Base-by-base conservation (phyloP, 306 rosid genomes). In the Datisca glomerata region DNA sequence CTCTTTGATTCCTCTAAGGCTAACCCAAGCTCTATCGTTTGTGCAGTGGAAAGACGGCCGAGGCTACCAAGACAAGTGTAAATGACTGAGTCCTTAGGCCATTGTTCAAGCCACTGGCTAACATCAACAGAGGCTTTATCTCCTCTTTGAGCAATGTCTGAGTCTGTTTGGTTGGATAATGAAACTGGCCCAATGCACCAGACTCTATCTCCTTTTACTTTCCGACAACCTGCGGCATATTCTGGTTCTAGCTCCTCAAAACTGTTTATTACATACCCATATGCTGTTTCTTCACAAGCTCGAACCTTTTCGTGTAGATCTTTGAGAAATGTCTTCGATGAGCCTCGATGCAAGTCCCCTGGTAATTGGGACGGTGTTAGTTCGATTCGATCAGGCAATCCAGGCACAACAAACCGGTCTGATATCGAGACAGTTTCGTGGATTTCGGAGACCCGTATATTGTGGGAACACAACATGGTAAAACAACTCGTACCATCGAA, bases 141-240 rank as follows among this genome's bases (percentile, higher is more conserved):
- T 4, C 57, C 46, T 39, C 47, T 33, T 4, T 24, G 24, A 13
- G 23, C 47, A 22, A 14, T 43, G 37, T 42, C 54, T 28, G 42
- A 41, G 4, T 42, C 12, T 14, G 21, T 36, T 4, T 47, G 24
- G 51, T 63, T 55, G 18, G 51, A 55, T 8, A 63, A 18, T 0
- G 57, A 47, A 15, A 32, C 56, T 8, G 56, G 84, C 4, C 89
- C 80, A 21, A 79, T 18, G 37, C 77, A 70, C 89, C 79, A 79
- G 0, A 56, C 49, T 52, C 38, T 79, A n/a, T 20, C 64, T 7
- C 46, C 56, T 36, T 33, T 57, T 0, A 14, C 58, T 41, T 68
- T 65, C 21, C 45, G 45, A 56, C 28, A 71, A 10, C 21, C 64
- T 19, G 16, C 33, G 0, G 45, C 68, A 55, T 67, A 79, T n/a